Evolutionary conservation across 805 yeast genomes (phyloP), one percentile per base, ranked within the genome.

Genomic region (Zygosaccharomyces bisporus): DNA sequence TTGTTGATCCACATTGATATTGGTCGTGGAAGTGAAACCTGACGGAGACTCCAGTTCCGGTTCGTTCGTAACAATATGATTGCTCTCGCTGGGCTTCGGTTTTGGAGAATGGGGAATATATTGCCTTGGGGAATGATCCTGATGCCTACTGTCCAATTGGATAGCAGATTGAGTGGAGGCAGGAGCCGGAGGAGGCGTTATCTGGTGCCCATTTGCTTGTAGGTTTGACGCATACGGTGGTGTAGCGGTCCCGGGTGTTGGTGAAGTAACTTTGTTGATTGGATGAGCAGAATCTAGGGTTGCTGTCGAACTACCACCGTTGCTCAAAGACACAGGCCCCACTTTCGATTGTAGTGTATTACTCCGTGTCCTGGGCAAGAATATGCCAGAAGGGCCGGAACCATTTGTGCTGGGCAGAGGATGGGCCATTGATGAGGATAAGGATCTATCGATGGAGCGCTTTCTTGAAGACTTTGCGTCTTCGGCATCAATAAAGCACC

Each of bases 1-100:
- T 53, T 80, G 82, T 34, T 75, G 79, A 58, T 86, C 95, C 21
- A 80, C 75, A 24, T 78, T 83, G 12, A 72, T 71, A 20, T 66
- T 68, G 35, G 53, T 57, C 20, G 65, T 54, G 12, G 55, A 53
- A 18, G 53, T 44, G 14, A 61, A 43, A 10, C 63, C 55, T 14
- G 68, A 62, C 18, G 56, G 43, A 23, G 58, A 51, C 20, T 48
- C 52, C 8, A 46, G 19, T 6, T 48, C 49, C 12, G 53, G 21
- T n/a, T 47, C 51, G 16, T 41, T 39, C 3, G 17, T 40, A 25
- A 13, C 20, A 14, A 35, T 13, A 12, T 49, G 37, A 10, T 45
- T 44, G 24, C 41, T 27, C 24, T 50, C 47, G 16, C 43, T 38
- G 7, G 47, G 36, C 14, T 44, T 49, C 8, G 56, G 45, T 4